Evolutionary conservation across 2,329 filamentous ascomycete genomes (phyloP), one percentile per base, ranked within the genome.

Genomic region (Achaetomium macrosporum): DNA sequence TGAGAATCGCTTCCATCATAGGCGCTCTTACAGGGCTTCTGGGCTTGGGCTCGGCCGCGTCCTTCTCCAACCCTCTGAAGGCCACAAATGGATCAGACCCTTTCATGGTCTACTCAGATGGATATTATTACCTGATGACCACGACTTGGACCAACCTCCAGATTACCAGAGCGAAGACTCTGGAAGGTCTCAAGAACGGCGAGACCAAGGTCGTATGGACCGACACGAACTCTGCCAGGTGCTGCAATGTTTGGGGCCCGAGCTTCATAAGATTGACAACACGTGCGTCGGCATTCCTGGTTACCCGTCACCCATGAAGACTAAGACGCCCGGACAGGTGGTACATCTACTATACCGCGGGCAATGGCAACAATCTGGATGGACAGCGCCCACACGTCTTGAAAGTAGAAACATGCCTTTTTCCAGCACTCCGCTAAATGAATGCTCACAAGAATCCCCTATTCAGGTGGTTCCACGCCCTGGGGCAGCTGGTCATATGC

Each of bases 331-430:
- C n/a, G n/a, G n/a, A n/a, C n/a, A n/a, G n/a, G n/a, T n/a, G 78
- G 78, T 81, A 78, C 52, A 72, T 82, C 37, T 82, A 82, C 65
- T 82, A 81, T 61, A 77, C 77, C 0, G 75, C 77, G 1, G 77
- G 77, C 0, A 68, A 68, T 20, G 63, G 64, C 1, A 67, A 65
- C 2, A 69, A 78, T 55, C 65, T 81, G 1, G 74, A 74, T 31
- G 69, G 70, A 2, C 79, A 83, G 63, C 70, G 74, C 11, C 64
- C 73, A 4, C 74, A 82, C 51, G 79, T 78, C 17, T 68, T 82
- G 3, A 70, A 73, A 57, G 77, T 76, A 25, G 25, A 7, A 25
- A 25, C n/a, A 25, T 25, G 7, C 25, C 25, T 25, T 25, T n/a
- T n/a, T n/a, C n/a, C n/a, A n/a, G n/a, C n/a, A n/a, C n/a, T n/a